Evolutionary conservation across 352 stramenopile species (phyloP).

Genomic region (Globisporangium orthogonon): DNA sequence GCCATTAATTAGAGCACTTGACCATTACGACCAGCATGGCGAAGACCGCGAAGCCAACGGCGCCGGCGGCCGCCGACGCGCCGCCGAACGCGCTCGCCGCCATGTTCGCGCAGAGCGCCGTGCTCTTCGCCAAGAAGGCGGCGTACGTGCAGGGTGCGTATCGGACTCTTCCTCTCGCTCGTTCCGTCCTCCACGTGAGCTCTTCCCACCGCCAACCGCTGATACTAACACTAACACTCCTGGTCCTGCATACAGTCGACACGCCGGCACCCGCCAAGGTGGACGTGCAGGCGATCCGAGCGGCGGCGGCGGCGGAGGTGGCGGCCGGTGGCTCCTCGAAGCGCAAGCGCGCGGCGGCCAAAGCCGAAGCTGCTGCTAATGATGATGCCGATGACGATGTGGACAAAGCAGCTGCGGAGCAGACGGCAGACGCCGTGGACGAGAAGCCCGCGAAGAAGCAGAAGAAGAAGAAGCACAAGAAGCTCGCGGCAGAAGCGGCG

Average conservation of each 20-base stretch:
- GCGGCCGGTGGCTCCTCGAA: constrained; percentile 7
- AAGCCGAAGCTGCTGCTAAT: constrained; percentile 5
- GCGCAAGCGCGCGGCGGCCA: constrained; percentile 9
- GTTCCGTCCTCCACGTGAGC: neutral
- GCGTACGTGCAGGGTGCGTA: constrained; percentile 27
- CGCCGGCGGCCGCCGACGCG: neutral
- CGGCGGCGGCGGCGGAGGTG: constrained; percentile 6
- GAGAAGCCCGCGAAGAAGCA: constrained; percentile 23
- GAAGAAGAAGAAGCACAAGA: constrained; percentile 34
- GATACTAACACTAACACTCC: neutral
- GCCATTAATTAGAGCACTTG: constrained; percentile 36
- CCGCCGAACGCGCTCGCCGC: constrained; percentile 25
- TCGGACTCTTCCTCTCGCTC: neutral
- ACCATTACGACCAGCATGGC: neutral
- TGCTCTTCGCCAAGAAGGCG: constrained; percentile 59
- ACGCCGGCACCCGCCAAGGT: neutral
- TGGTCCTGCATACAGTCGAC: neutral
- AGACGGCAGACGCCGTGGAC: constrained; percentile 7
- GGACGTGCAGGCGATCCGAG: constrained; percentile 7
- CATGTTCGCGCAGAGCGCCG: constrained; percentile 54
- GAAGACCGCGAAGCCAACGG: constrained; percentile 10
- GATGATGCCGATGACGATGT: neutral
- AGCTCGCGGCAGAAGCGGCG: constrained; percentile 10
- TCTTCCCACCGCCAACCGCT: no score
- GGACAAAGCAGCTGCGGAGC: constrained; percentile 14